phyloP scores from a whole-genome alignment of 2,329 filamentous ascomycete genomes.

The Ceratocystis ficicola region DNA sequence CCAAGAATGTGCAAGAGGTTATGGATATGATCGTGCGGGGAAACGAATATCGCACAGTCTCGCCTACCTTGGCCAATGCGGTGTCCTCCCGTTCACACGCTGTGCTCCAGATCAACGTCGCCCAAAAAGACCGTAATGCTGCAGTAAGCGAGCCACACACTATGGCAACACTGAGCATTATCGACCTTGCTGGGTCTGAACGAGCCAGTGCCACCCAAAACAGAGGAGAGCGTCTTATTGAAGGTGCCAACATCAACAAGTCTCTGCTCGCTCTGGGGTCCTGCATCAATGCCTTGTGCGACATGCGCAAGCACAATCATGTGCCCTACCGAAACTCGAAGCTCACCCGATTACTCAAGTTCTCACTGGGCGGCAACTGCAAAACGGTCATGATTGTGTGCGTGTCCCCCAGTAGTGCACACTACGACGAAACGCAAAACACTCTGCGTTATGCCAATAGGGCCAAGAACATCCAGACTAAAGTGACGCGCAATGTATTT shows the following conservation, averaged over 20 bases:
- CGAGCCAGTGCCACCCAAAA: constrained; percentile 95
- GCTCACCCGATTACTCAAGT: constrained; percentile 86
- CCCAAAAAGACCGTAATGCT: constrained; percentile 87
- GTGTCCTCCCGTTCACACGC: constrained; percentile 96
- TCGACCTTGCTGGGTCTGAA: constrained; percentile 92
- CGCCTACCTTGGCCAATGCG: constrained; percentile 91
- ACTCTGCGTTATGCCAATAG: constrained; percentile 93
- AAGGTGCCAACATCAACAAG: constrained; percentile 99
- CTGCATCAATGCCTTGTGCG: constrained; percentile 97
- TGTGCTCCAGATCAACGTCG: constrained; percentile 91
- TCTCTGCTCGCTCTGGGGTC: constrained; percentile 86
- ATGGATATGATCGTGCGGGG: constrained; percentile 98
- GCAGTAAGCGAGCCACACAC: constrained; percentile 89
- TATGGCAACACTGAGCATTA: constrained; percentile 96
- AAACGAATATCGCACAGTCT: constrained; percentile 90
- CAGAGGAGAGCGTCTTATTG: constrained; percentile 74
- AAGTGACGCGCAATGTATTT: constrained; percentile 97
- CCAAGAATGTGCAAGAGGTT: constrained; percentile 83
- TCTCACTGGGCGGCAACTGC: constrained; percentile 94
- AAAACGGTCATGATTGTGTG: constrained; percentile 99
- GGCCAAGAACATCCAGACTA: constrained; percentile 98
- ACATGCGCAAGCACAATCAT: constrained; percentile 80
- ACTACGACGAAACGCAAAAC: constrained; percentile 97
- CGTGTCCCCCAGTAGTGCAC: constrained; percentile 87
- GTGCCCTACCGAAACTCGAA: constrained; percentile 97